These are phyloP conservation scores for Thelephora terrestris DNA, from an alignment of 1,284 basidiomycete genomes.

Conservation along the genomic window DNA sequence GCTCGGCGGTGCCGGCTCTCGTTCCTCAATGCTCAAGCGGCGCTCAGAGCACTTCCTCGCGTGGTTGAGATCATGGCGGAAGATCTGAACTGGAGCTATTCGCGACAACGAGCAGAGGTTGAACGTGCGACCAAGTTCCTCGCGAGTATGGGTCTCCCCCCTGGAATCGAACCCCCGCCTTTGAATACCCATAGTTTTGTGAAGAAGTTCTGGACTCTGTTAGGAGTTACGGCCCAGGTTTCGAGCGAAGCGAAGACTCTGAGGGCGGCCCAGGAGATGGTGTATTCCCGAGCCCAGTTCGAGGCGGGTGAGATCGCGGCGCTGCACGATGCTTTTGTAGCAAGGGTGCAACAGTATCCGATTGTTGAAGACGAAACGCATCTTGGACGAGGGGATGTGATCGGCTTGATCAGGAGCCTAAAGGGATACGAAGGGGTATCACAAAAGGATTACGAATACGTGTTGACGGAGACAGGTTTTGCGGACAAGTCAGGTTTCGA, in stretches of 20 bases:
- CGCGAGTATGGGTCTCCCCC: constrained; percentile 65
- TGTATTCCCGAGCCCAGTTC: constrained; percentile 51
- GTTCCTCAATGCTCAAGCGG: constrained; percentile 87
- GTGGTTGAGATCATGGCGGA: constrained; percentile 89
- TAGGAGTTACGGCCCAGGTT: constrained; percentile 18
- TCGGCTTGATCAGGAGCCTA: constrained; percentile 34
- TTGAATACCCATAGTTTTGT: constrained; percentile 23
- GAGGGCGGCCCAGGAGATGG: constrained; percentile 23
- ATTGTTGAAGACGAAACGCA: constrained; percentile 18
- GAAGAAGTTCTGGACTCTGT: constrained; percentile 26
- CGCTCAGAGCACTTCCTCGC: constrained; percentile 76
- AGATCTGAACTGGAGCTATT: constrained; percentile 71
- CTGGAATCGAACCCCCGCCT: constrained; percentile 23
- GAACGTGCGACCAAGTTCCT: constrained; percentile 55
- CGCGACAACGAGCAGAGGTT: constrained; percentile 52
- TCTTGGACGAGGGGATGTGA: constrained; percentile 29
- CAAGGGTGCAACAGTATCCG: constrained; percentile 25
- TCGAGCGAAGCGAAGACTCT: constrained; percentile 18
- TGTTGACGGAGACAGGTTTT: constrained; percentile 70
- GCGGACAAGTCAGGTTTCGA: constrained; percentile 43
- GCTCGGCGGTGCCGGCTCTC: constrained; percentile 86
- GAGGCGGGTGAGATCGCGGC: constrained; percentile 59
- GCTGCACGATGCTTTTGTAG: constrained; percentile 48
- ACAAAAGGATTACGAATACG: constrained; percentile 56
- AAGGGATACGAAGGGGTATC: constrained; percentile 44